Conservation (phyloP, 306 rosid species). For the Quercus wislizeni region DNA sequence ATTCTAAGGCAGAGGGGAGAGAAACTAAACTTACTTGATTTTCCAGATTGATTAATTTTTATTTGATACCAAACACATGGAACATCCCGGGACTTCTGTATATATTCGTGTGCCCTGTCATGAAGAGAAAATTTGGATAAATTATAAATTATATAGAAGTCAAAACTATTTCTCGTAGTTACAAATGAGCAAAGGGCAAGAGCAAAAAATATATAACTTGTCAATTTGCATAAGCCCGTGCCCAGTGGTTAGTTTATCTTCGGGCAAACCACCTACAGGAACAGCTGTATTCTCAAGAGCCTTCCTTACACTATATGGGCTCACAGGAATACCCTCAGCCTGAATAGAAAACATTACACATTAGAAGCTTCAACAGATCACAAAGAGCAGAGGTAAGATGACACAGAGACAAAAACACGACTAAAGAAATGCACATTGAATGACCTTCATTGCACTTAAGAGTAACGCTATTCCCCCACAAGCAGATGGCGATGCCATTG, state of each 20-base stretch:
- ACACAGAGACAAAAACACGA: conserved; percentile 17
- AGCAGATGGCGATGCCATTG: conserved; percentile 99
- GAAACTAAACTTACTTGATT: conserved; percentile 66
- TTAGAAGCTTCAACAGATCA: conserved; percentile 23
- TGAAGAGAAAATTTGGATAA: conserved; percentile 19
- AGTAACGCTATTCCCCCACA: conserved; percentile 96
- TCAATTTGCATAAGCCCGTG: conserved; percentile 99
- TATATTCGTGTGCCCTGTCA: conserved; percentile 87
- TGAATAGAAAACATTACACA: conserved; percentile 33
- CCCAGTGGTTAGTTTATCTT: conserved; percentile 88
- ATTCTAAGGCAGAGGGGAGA: background rate
- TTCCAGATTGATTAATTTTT: conserved; percentile 72
- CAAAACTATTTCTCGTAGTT: conserved; percentile 11
- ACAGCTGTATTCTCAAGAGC: conserved; percentile 89
- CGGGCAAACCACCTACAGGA: conserved; percentile 70
- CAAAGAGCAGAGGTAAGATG: conserved; percentile 14
- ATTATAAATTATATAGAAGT: conserved; percentile 11
- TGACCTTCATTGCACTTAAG: conserved; percentile 94
- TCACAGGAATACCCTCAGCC: conserved; percentile 86
- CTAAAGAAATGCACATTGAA: conserved; percentile 11
- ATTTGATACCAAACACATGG: conserved; percentile 79
- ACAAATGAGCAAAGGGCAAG: conserved; percentile 19
- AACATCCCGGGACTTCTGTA: conserved; percentile 51
- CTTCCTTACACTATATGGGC: conserved; percentile 84
- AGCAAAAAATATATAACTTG: conserved; percentile 55